phyloP scores from a whole-genome alignment of 192 early-diverging fungal genomes.

The Ramicandelaber brevisporus region DNA sequence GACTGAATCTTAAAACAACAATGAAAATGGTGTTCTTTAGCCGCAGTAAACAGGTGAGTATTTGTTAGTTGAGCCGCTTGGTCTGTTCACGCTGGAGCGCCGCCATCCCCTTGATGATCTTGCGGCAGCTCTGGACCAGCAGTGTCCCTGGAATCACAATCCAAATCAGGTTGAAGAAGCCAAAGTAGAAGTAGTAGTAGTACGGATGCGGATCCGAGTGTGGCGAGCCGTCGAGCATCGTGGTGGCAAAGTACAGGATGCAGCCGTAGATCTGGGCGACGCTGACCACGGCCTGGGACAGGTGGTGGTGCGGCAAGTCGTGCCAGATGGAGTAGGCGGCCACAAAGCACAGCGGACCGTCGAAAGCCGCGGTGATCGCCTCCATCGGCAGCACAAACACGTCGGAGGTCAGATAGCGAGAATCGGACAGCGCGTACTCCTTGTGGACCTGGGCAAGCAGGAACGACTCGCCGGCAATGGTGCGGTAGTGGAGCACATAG shows the following conservation, averaged over 20 bases:
- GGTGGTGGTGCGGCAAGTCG: constrained; percentile 22
- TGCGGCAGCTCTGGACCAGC: too few relatives aligned
- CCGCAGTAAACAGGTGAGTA: too few relatives aligned
- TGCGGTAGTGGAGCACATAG: constrained; percentile 39
- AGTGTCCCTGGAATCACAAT: constrained; percentile 33
- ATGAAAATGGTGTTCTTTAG: too few relatives aligned
- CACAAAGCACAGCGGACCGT: constrained; percentile 34
- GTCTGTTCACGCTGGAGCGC: too few relatives aligned
- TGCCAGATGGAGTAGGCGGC: constrained; percentile 23
- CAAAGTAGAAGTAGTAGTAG: constrained; percentile 86
- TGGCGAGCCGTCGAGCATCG: constrained; percentile 32
- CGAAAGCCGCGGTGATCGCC: constrained; percentile 53
- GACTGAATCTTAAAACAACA: too few relatives aligned
- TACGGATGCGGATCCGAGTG: constrained; percentile 43
- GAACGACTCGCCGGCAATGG: constrained; percentile 33
- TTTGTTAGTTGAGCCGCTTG: too few relatives aligned
- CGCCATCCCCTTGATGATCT: too few relatives aligned
- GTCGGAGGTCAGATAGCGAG: constrained; percentile 64
- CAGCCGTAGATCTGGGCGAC: constrained; percentile 59
- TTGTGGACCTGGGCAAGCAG: constrained; percentile 63
- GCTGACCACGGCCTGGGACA: constrained; percentile 28
- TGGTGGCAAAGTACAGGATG: constrained; percentile 55
- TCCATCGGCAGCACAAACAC: constrained; percentile 67
- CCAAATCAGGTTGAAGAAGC: constrained; percentile 61
- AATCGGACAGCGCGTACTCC: constrained; percentile 75